Percentiles rank a stretch among this genome's conserved stretches.
Conservation (phyloP, 345 rosid genomes). For the Theobroma cacao region DNA sequence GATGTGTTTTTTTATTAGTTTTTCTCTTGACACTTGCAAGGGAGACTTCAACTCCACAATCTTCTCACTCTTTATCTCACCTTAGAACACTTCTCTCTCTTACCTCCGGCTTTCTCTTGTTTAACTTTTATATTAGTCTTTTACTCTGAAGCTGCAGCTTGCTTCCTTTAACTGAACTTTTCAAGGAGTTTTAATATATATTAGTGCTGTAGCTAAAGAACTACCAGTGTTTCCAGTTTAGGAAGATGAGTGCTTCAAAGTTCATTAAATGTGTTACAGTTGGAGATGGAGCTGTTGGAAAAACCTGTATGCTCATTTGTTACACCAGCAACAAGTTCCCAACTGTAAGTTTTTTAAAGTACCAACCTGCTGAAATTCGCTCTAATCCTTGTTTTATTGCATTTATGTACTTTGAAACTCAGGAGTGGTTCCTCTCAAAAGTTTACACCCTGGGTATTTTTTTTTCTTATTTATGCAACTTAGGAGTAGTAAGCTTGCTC, state of each 20-base stretch:
- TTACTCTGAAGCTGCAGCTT: slow-evolving; percentile 23
- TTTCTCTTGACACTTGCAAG: not conserved
- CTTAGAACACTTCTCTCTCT: slow-evolving; percentile 13
- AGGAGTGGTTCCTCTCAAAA: not conserved
- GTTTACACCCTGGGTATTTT: not conserved
- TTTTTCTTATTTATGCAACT: not conserved
- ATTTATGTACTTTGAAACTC: not conserved
- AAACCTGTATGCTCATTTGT: slow-evolving; percentile 99
- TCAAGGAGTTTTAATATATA: not conserved
- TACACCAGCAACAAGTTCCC: slow-evolving; percentile 99
- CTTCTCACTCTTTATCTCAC: slow-evolving; percentile 1
- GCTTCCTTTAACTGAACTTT: slow-evolving; percentile 16
- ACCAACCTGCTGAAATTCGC: slow-evolving; percentile 16
- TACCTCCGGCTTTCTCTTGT: slow-evolving; percentile 18
- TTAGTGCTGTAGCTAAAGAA: slow-evolving; percentile 11
- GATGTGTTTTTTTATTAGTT: slow-evolving; percentile 6
- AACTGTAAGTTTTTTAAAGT: slow-evolving; percentile 49
- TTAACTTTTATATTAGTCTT: slow-evolving; percentile 22
- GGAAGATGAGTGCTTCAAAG: slow-evolving; percentile 87
- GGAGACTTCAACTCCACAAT: not conserved
- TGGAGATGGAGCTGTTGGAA: slow-evolving; percentile 99
- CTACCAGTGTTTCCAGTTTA: not conserved
- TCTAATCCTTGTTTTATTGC: not conserved
- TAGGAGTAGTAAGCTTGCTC: not conserved
- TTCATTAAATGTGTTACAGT: slow-evolving; percentile 99